Evolutionary conservation across 305 asterid species (phyloP), one percentile per base, ranked within the genome.

Genomic region (Solanum chacoense): DNA sequence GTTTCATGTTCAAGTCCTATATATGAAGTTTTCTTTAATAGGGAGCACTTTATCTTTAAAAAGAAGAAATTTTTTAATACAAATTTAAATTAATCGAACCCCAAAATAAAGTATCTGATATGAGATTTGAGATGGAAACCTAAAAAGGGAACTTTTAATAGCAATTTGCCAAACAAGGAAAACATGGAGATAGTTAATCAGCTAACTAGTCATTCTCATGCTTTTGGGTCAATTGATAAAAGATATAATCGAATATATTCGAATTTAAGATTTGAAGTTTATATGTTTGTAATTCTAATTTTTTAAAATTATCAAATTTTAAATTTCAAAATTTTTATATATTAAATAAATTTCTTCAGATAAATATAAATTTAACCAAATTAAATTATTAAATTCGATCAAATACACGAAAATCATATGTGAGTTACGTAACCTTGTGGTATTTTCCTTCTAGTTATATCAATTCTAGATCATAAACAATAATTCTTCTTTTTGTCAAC

Each of bases 1-100:
- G 3, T 11, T 67, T 67, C 3, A 67, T 2, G 1, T 69, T 69
- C 0, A 1, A 26, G 0, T 5, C 8, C 0, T 10, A 1, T 0
- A 1, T 12, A 12, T 71, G 9, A 71, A 71, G 9, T 28, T 13
- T 0, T 6, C 11, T 28, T 13, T 71, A 28, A 1, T 28, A 13
- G 3, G 1, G 13, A 67, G 1, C 3, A 4, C 3, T 24, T 67
- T 11, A 13, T 2, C 2, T 14, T 0, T 1, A 2, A 13, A 72
- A 29, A 67, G 0, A 1, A 4, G 13, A 67, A 24, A 10, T 50
- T 50, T 71, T 28, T 7, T 0, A 10, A 67, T 24, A 0, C 1
- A 12, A 71, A 71, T 71, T 0, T 7, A 14, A 72, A 72, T 28
- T 3, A 29, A 29, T 72, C 3, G 0, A 72, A 28, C 1, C 5